Base-by-base conservation (phyloP, 306 rosid genomes). In the Betula pendula region DNA sequence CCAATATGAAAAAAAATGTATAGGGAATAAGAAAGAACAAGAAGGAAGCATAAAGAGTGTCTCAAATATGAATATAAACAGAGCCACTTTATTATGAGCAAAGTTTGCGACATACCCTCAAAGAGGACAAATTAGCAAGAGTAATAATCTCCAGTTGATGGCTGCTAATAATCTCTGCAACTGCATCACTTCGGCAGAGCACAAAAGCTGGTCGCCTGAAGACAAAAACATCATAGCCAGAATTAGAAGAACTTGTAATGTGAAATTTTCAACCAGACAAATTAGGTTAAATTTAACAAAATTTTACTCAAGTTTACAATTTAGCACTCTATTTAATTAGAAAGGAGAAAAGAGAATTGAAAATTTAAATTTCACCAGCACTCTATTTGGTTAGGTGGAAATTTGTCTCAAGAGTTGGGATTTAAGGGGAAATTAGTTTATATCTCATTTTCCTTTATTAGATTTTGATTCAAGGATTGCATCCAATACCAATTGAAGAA, bases 121-220 rank as follows among this genome's bases (percentile, higher is more conserved):
- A 72, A 73, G 96, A 86, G 49, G 96, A 89, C 69, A 92, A 56
- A 87, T 89, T 92, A 62, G 97, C 97, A 24, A 92, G 88, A 60
- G 97, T 87, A 60, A 77, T 75, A 79, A 92, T 90, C 87, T 89
- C 97, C 65, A 89, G 79, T 77, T 86, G 84, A 75, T 74, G 90
- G 52, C 67, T 75, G 79, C 68, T 66, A 51, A 87, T 52, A 49
- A 58, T 82, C 82, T 77, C 77, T 38, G 49, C 33, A 79, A 80
- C 77, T 19, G 75, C 74, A 43, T 10, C 45, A 9, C 76, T 72
- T 44, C 87, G 83, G 51, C 87, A 63, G 22, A 79, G 84, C 72
- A 53, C 79, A 58, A 59, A 84, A 47, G 85, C 88, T 24, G 88
- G 85, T 42, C 77, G 81, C 77, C 90, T 87, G 80, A 68, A 55